Base-by-base conservation (phyloP, 2,329 filamentous ascomycete species). In the Davidsoniella australis region DNA sequence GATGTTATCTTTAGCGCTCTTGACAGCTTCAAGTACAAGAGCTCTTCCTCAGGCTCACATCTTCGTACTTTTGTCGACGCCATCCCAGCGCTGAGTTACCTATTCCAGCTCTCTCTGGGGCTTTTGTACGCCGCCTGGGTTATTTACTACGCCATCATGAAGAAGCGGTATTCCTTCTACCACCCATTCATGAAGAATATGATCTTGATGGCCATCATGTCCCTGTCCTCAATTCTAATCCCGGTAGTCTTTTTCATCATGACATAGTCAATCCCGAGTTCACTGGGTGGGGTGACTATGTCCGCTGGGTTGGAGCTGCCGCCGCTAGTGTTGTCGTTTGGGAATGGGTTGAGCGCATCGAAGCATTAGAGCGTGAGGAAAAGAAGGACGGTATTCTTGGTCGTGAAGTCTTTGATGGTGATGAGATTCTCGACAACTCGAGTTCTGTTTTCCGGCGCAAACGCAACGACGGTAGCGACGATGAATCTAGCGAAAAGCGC, bases 261-360 rank as follows among this genome's bases (percentile, higher is more conserved):
- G 56, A 95, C 60, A 87, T 95, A 45, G 81, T 82, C 7, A 81
- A 89, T 58, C 82, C 85, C 23, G 79, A 85, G 54, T 81, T 94
- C 54, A 85, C 85, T 38, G 85, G 83, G 7, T 95, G 88, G 88
- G 88, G 88, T 60, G 88, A 94, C 59, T 95, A 94, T 60, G 88
- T 94, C 42, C 73, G 87, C 58, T 95, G 88, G 88, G 88, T 94
- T n/a, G 88, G 88, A 44, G 87, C 87, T 1, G 87, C 88, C 0
- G 87, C 87, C 1, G 88, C 88, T 24, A 94, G 86, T 64, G 88
- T 94, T n/a, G 85, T 94, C 18, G 88, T 95, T 2, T 95, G 88
- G 88, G 88, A 95, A 63, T 95, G 88, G 88, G 88, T 95, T 2
- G 88, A 95, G 63, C 76, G 88, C 23, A 95, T 95, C 45, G 88